These are phyloP conservation scores for Phragmites australis DNA, from an alignment of 176 grass and related monocot species.

Conservation along the genomic window DNA sequence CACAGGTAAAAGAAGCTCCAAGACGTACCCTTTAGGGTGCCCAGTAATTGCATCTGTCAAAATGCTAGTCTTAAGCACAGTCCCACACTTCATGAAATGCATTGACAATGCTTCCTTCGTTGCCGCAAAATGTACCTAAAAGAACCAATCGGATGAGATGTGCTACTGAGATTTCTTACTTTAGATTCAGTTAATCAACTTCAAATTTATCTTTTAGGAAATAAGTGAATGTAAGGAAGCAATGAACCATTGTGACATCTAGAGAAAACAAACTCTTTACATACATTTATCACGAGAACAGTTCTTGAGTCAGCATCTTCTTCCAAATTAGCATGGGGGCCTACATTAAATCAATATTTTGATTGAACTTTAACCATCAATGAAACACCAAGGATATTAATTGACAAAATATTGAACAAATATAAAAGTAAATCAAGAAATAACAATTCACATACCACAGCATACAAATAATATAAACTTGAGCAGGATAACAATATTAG, in stretches of 20 bases:
- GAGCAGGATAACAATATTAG: not conserved
- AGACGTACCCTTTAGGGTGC: conserved; percentile 79
- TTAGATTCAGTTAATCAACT: not conserved
- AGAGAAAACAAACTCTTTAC: conserved; percentile 13
- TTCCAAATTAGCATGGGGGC: conserved; percentile 42
- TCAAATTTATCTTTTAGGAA: conserved; percentile 25
- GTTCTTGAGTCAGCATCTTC: conserved; percentile 66
- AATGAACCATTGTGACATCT: not conserved
- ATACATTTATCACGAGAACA: conserved; percentile 67
- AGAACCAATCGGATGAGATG: conserved; percentile 21
- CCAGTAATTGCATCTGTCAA: conserved; percentile 70
- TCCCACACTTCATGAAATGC: conserved; percentile 78
- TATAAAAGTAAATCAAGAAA: not conserved
- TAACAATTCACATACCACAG: not conserved
- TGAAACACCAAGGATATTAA: conserved; percentile 12
- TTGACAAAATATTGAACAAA: not conserved
- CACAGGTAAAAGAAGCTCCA: conserved; percentile 26
- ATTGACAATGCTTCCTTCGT: conserved; percentile 69
- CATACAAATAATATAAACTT: conserved; percentile 1
- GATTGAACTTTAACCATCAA: conserved; percentile 1
- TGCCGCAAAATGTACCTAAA: conserved; percentile 91
- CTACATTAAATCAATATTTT: conserved; percentile 42
- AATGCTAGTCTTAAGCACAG: conserved; percentile 62
- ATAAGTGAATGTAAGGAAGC: conserved; percentile 12
- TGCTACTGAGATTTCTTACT: not conserved